Evolutionary conservation across 345 rosid species (phyloP), one percentile per base, ranked within the genome.

Genomic region (Eutrema heterophyllum): DNA sequence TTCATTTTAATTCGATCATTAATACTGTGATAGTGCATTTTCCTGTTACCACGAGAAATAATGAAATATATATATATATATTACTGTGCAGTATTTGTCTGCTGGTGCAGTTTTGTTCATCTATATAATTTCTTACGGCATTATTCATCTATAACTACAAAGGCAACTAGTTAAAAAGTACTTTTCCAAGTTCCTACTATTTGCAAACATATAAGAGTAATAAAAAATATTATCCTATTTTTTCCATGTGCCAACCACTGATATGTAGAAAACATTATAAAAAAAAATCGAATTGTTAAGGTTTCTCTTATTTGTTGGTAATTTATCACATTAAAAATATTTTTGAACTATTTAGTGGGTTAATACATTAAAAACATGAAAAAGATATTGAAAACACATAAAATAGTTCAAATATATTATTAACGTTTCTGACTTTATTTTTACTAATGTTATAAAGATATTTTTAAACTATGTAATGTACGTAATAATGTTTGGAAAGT

Each of bases 211-310:
- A n/a, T 49, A 43, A 59, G 24, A 35, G 71, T 36, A 48, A 27
- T 27, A 8, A 8, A 58, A 30, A 41, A 48, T n/a, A 67, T 59
- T 13, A 67, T 51, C 32, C 13, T 50, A 30, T 10, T 59, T 65
- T 58, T n/a, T 27, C 38, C 73, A 75, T 75, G 68, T 58, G 54
- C 46, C 67, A 74, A 74, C 68, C 71, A 67, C 73, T 41, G 12
- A 50, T 68, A 59, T 21, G 24, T 21, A 21, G 24, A 21, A 21
- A 21, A 21, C 21, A 21, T 21, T 21, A 21, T 21, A 1, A 21
- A 21, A 21, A 21, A 21, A 21, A 21, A 21, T 21, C 24, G 24
- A 21, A 21, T 21, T 21, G 1, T 21, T 21, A 21, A 21, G 24
- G 24, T 21, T 21, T 21, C 24, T 21, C 24, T 21, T 21, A 21